Conservation (phyloP, 2,329 filamentous ascomycete species). For the Scleromitrula shiraiana region DNA sequence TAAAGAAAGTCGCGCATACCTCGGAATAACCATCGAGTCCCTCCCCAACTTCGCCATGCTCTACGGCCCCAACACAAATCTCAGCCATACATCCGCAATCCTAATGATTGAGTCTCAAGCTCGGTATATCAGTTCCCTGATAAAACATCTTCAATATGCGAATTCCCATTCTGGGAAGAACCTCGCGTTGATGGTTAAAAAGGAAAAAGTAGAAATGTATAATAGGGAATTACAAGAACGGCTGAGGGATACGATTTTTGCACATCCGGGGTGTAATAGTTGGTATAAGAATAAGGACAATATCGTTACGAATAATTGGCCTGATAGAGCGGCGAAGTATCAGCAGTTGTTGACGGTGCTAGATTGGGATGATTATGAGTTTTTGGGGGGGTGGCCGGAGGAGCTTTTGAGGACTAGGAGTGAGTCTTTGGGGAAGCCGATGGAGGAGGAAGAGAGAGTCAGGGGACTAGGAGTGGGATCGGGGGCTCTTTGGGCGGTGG, state of each 20-base stretch:
- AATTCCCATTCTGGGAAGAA: slow-evolving; percentile 30
- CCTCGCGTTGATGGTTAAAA: slow-evolving; percentile 39
- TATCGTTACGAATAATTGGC: slow-evolving; percentile 24
- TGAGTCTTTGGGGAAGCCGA: not conserved
- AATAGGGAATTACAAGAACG: slow-evolving; percentile 20
- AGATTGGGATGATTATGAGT: slow-evolving; percentile 38
- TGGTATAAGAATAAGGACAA: slow-evolving; percentile 25
- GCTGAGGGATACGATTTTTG: slow-evolving; percentile 16
- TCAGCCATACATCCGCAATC: slow-evolving; percentile 24
- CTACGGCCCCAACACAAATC: slow-evolving; percentile 30
- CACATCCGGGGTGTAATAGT: slow-evolving; percentile 21
- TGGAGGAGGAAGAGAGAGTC: not conserved
- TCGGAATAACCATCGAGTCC: slow-evolving; percentile 17
- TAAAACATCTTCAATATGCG: slow-evolving; percentile 37
- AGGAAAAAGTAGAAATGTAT: slow-evolving; percentile 26
- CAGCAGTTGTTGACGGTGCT: slow-evolving; percentile 39
- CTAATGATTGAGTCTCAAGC: slow-evolving; percentile 26
- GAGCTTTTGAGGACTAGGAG: not conserved
- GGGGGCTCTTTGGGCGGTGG: too few species aligned
- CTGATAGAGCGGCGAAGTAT: slow-evolving; percentile 45
- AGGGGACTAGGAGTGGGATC: too few species aligned
- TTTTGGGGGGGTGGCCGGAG: slow-evolving; percentile 4
- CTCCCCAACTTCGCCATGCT: slow-evolving; percentile 26
- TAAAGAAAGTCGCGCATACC: slow-evolving; percentile 33
- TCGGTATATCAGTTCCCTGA: slow-evolving; percentile 20